Conservation (phyloP, 1,139 yeast species). For the Pichia sp. region DNA sequence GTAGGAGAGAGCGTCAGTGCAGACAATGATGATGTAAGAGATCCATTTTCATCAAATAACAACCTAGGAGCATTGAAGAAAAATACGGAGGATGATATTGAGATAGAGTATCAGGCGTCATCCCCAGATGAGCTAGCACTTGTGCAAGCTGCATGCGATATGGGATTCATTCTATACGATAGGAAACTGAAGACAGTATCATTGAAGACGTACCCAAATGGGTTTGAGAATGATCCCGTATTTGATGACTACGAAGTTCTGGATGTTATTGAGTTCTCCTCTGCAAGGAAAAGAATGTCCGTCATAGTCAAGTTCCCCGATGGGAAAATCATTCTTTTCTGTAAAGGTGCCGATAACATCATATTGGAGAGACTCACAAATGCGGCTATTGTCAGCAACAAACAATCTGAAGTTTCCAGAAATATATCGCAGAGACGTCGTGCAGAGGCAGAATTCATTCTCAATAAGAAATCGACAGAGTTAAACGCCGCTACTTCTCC, state of each 20-base stretch:
- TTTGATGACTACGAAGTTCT: conserved; percentile 66
- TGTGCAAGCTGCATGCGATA: conserved; percentile 88
- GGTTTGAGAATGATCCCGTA: conserved; percentile 57
- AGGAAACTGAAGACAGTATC: conserved; percentile 53
- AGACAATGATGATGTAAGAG: background rate
- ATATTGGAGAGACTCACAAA: conserved; percentile 68
- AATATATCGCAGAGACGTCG: conserved; percentile 59
- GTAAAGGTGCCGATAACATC: conserved; percentile 97
- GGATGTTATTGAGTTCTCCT: conserved; percentile 79
- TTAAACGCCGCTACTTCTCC: conserved; percentile 14
- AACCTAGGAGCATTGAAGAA: background rate
- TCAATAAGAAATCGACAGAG: conserved; percentile 35
- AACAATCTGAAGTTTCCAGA: conserved; percentile 56
- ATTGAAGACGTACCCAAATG: conserved; percentile 75
- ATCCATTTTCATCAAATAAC: too few species aligned
- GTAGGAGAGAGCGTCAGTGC: conserved; percentile 15
- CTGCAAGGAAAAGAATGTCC: conserved; percentile 91
- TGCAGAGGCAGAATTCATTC: conserved; percentile 74
- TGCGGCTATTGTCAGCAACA: conserved; percentile 49
- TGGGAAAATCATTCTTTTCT: conserved; percentile 65
- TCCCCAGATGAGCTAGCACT: conserved; percentile 96
- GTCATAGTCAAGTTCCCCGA: conserved; percentile 76
- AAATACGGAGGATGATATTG: conserved; percentile 32
- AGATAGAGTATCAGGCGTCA: conserved; percentile 77
- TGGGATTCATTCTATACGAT: conserved; percentile 78